Evolutionary conservation across 2,329 filamentous ascomycete species (phyloP).

Genomic region (Orbilia brochopaga): DNA sequence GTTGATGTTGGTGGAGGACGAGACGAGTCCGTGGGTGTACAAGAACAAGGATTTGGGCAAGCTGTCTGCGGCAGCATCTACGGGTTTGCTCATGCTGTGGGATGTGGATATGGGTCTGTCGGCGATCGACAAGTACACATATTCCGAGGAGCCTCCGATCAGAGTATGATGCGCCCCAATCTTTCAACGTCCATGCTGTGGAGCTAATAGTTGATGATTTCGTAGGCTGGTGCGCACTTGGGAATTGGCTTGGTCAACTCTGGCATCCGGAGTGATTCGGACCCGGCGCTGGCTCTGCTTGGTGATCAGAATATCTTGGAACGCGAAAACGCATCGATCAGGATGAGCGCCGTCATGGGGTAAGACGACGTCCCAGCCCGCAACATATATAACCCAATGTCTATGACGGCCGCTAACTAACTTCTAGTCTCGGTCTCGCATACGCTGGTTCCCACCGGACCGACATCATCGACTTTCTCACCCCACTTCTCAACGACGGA

Average conservation of each 20-base stretch:
- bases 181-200: not conserved
- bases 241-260: conserved; percentile 96
- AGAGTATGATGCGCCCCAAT: conserved; percentile 38
- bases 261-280: conserved; percentile 84
- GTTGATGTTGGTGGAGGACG: conserved; percentile 90
- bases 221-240: conserved; percentile 83
- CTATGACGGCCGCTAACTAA: not conserved
- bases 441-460: conserved; percentile 95
- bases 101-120: conserved; percentile 90
- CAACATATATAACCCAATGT: not conserved
- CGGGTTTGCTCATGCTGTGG: conserved; percentile 90
- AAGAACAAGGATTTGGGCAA: conserved; percentile 99
- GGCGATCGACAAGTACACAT: conserved; percentile 93
- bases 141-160: conserved; percentile 79
- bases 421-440: conserved; percentile 75
- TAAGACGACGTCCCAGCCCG: conserved; percentile 6
- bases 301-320: conserved; percentile 80
- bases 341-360: conserved; percentile 87
- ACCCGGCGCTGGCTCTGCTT: conserved; percentile 86
- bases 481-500: conserved; percentile 86
- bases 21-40: conserved; percentile 95
- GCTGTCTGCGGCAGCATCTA: conserved; percentile 91
- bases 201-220: conserved; percentile 8
- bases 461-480: conserved; percentile 79
- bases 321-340: conserved; percentile 76